Conservation (phyloP, 495 filamentous ascomycete species). For the Chaetomium fimeti region DNA sequence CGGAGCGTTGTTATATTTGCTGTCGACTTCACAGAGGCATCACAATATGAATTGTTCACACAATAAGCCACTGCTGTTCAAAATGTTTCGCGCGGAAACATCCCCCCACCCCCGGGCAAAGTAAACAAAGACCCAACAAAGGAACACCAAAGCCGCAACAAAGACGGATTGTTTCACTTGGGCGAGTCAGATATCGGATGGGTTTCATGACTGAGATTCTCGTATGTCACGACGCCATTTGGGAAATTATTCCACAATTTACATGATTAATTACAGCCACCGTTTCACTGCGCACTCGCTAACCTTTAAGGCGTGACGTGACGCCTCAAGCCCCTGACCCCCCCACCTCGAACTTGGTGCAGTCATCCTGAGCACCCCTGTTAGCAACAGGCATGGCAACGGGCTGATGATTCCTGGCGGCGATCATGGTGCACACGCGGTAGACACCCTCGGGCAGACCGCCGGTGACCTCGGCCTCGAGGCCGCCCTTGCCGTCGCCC, state of each 20-base stretch:
- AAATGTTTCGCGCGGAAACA: neutral
- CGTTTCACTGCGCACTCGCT: neutral
- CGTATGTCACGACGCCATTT: too few species aligned
- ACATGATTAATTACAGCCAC: neutral
- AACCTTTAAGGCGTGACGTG: neutral
- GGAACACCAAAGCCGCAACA: neutral
- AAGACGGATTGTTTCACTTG: neutral
- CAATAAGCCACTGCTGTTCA: neutral
- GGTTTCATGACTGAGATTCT: neutral
- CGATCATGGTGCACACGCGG: constrained; percentile 30
- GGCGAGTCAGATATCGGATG: neutral
- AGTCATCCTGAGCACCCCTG: constrained; percentile 33
- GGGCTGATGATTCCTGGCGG: constrained; percentile 32
- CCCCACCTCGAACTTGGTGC: constrained; percentile 30
- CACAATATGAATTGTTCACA: neutral
- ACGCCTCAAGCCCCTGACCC: neutral
- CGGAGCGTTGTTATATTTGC: neutral
- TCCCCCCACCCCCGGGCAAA: neutral
- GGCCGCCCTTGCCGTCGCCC: constrained; percentile 26
- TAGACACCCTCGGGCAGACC: constrained; percentile 29
- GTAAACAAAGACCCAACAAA: constrained; percentile 5
- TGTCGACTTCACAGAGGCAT: neutral
- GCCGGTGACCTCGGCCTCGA: constrained; percentile 24
- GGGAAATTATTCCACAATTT: neutral
- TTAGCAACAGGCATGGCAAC: constrained; percentile 35